Evolutionary conservation across 2,329 filamentous ascomycete species (phyloP), one percentile per base, ranked within the genome.

Genomic region (Nigrospora sphaerica): DNA sequence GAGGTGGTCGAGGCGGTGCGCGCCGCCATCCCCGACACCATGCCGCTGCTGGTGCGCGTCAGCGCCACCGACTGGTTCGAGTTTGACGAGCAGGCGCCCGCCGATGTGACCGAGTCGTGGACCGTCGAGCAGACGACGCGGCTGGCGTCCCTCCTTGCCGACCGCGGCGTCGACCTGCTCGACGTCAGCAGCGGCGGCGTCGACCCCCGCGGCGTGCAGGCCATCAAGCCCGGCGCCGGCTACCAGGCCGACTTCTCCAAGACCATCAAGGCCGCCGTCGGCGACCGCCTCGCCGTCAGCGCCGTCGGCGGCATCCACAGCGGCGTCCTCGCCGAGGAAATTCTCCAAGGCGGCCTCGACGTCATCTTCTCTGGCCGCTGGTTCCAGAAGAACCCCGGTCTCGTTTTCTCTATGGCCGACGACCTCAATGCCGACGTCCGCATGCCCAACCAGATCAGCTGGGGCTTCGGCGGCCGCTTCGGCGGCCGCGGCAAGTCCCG

Each of bases 21-120:
- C 7, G 69, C 71, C 1, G 74, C 71, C 3, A 81, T 88, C 3
- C 83, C 83, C 0, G 66, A 78, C 16, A 62, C 68, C 11, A 84
- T 85, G 76, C 85, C 85, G 0, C 68, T 88, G 0, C 80, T 87
- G 60, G 64, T 86, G n/a, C 76, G 85, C 28, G 72, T 88, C 55
- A 80, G 74, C 10, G 83, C 81, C 0, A 81, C 78, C 1, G 85
- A 88, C 56, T 86, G 81, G 80, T 71, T 87, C 5, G 81, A 86
- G 51, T 68, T 74, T 50, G 68, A 73, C 38, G 69, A 67, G 7
- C 68, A 69, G 32, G 19, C 23, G 16, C 28, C 35, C 43, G 23
- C 14, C 14, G 4, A 12, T 4, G 32, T 32, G 32, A 69, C 68
- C 10, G 74, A 81, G 46, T 75, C 74, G 52, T 88, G 85, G 85